phyloP scores from a whole-genome alignment of 208 protist species.

The Tritrichomonas musculus region DNA sequence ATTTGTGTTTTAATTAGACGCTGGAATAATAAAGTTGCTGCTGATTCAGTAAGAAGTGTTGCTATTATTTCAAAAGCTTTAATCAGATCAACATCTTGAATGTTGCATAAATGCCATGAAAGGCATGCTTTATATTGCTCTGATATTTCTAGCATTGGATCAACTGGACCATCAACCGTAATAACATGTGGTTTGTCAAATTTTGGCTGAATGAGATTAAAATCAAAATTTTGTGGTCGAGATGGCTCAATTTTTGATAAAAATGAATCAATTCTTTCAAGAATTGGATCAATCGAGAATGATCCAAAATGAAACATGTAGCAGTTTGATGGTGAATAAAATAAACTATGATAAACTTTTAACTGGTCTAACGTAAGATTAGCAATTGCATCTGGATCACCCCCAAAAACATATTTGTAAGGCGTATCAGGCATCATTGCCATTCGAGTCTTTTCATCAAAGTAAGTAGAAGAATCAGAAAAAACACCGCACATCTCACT shows the following conservation, averaged over 20 bases:
- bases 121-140: neutral
- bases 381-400: conserved; percentile 45
- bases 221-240: no score
- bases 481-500: conserved; percentile 55
- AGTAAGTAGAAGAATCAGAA: conserved; percentile 19
- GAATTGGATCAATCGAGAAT: neutral
- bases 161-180: neutral
- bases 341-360: conserved; percentile 43
- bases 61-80: neutral
- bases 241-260: neutral
- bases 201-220: neutral
- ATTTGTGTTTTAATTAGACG: neutral
- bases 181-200: neutral
- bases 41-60: neutral
- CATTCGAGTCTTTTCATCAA: neutral
- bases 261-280: neutral
- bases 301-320: conserved; percentile 32
- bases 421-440: conserved; percentile 45
- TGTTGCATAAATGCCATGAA: neutral
- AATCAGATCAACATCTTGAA: neutral
- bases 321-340: conserved; percentile 51
- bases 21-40: neutral
- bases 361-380: conserved; percentile 43
- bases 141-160: neutral
- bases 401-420: conserved; percentile 46